Evolutionary conservation across 2,329 filamentous ascomycete genomes (phyloP).

Genomic region (Apiospora hydei): DNA sequence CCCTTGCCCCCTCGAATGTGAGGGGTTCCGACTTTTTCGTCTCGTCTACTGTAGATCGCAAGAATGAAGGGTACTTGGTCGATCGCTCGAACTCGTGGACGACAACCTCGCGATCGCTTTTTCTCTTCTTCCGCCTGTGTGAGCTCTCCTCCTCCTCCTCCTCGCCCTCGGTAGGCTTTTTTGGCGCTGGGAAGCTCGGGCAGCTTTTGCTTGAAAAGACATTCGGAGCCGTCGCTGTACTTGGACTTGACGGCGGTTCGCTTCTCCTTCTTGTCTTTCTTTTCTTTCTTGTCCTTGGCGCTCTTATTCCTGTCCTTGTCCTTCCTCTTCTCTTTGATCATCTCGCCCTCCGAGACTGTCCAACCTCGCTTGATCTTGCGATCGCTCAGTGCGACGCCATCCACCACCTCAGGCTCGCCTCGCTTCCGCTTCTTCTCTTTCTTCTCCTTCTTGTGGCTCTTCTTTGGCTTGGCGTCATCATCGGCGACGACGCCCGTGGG

Average conservation of each 20-base stretch:
- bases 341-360: conserved; percentile 71
- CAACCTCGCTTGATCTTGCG: conserved; percentile 89
- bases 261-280: conserved; percentile 64
- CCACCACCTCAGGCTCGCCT: conserved; percentile 55
- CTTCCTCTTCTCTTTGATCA: conserved; percentile 56
- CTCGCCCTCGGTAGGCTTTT: conserved; percentile 49
- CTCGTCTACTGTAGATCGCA: conserved; percentile 63
- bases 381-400: conserved; percentile 74
- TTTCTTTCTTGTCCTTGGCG: conserved; percentile 57
- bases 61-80: conserved; percentile 80
- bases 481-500: conserved; percentile 44
- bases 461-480: conserved; percentile 34
- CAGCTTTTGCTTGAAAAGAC: conserved; percentile 83
- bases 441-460: conserved; percentile 47
- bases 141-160: conserved; percentile 49
- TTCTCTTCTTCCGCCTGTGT: conserved; percentile 67
- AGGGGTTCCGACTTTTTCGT: conserved; percentile 53
- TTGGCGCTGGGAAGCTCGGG: conserved; percentile 55
- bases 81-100: conserved; percentile 93
- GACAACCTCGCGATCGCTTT: conserved; percentile 65
- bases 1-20: conserved; percentile 81
- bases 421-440: conserved; percentile 60
- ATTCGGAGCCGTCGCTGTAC: conserved; percentile 81
- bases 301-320: conserved; percentile 55
- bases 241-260: conserved; percentile 69